Percentiles rank a stretch among this genome's conserved stretches.
These are phyloP conservation scores for Pythium aphanidermatum DNA, from an alignment of 352 stramenopile genomes.

Conservation along the genomic window DNA sequence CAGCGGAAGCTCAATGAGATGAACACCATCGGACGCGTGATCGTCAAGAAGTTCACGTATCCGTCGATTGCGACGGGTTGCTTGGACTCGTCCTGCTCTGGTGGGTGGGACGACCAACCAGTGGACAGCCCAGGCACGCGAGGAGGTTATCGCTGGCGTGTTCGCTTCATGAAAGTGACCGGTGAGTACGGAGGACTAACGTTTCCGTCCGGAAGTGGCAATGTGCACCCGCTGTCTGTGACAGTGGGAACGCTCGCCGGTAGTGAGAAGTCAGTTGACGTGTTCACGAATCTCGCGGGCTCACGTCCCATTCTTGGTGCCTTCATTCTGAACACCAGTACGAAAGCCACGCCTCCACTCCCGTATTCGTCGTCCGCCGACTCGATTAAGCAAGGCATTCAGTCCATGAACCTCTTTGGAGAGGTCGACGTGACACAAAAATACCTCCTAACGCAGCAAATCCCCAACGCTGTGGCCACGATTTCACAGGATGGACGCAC, in stretches of 20 bases:
- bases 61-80: constrained; percentile 67
- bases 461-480: constrained; percentile 45
- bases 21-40: constrained; percentile 88
- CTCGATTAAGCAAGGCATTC: constrained; percentile 62
- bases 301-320: constrained; percentile 41
- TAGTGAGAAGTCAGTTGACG: constrained; percentile 39
- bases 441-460: constrained; percentile 44
- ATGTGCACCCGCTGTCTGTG: constrained; percentile 49
- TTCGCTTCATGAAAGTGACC: constrained; percentile 69
- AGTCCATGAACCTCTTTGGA: constrained; percentile 70
- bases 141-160: constrained; percentile 75
- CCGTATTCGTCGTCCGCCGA: constrained; percentile 52
- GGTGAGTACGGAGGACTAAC: constrained; percentile 66
- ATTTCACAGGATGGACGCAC: constrained; percentile 43
- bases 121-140: constrained; percentile 70
- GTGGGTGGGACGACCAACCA: constrained; percentile 87
- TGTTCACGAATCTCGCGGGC: constrained; percentile 45
- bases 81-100: constrained; percentile 43
- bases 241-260: constrained; percentile 31
- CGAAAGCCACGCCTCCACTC: constrained; percentile 37
- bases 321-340: constrained; percentile 41
- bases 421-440: constrained; percentile 59
- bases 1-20: constrained; percentile 94
- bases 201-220: constrained; percentile 74
- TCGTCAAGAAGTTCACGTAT: constrained; percentile 86